Base-by-base conservation (phyloP, 2,329 filamentous ascomycete species). In the Thielaviopsis cerberus region DNA sequence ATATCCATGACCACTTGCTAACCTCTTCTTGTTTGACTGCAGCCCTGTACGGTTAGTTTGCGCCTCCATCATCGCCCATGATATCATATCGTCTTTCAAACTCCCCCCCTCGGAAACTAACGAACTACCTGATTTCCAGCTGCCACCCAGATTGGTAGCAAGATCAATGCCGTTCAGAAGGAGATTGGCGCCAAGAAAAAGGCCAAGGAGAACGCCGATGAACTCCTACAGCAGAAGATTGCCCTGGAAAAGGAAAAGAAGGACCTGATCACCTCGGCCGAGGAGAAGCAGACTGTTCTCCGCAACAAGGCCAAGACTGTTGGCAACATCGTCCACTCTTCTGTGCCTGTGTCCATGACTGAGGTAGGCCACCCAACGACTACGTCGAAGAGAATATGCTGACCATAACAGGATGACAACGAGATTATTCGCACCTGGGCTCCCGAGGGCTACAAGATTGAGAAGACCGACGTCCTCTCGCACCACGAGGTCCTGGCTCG, bases 401-500 rank as follows among this genome's bases (percentile, higher is more conserved):
- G 50, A 57, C 13, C n/a, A 37, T 24, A 4, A 10, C 23, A 76
- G 79, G 89, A 92, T 69, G 80, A 94, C 75, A 97, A 98, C 70
- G 76, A 74, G 50, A 71, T 89, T 30, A 75, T 87, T 64, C 80
- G 82, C 66, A 85, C 78, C 27, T 98, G 90, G 90, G 79, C 81
- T 4, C 91, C 91, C 0, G 82, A 88, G 64, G 83, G 83, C 57
- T 77, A 83, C 60, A 77, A 73, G 23, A 80, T 86, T 54, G 81
- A 89, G 71, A 90, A 90, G 76, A 80, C 81, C 65, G 77, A 85
- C 59, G 75, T 79, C 62, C 83, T 97, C 62, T 95, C 90, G 55
- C 92, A 98, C 70, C 92, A 98, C 71, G 91, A 97, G 69, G 89
- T 98, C 57, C 80, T 97, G 61, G 82, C 84, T 60, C 80, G 88